Percentiles rank a stretch among this genome's conserved stretches.
Evolutionary conservation across 2,329 filamentous ascomycete species (phyloP).

Genomic region (Hypocreales sp.): DNA sequence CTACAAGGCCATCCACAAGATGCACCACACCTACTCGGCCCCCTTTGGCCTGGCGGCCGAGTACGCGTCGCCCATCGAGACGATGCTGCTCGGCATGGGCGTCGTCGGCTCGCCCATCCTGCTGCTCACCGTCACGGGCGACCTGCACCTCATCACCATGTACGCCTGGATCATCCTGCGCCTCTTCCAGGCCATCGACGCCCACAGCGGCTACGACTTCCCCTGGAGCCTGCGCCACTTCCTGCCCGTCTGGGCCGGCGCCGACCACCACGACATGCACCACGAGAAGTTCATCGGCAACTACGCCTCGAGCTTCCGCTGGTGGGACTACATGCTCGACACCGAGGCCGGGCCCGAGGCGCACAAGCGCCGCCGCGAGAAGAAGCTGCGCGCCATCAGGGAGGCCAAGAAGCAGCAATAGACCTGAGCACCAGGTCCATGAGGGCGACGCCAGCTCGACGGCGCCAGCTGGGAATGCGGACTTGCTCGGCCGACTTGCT

Average conservation of each 20-base stretch:
- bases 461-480: no score
- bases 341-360: constrained; percentile 88
- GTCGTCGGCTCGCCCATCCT: constrained; percentile 70
- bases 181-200: constrained; percentile 93
- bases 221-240: constrained; percentile 94
- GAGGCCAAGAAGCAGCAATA: constrained; percentile 52
- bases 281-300: constrained; percentile 99
- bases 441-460: no score
- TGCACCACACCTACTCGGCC: constrained; percentile 97
- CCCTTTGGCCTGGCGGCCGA: constrained; percentile 94
- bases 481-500: no score
- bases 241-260: constrained; percentile 94
- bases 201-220: constrained; percentile 96
- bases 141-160: constrained; percentile 95
- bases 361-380: constrained; percentile 67
- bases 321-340: constrained; percentile 93
- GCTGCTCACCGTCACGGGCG: constrained; percentile 67
- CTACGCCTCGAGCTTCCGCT: constrained; percentile 94
- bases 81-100: constrained; percentile 84
- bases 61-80: constrained; percentile 94
- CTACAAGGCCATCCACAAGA: constrained; percentile 96
- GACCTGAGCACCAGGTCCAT: no score
- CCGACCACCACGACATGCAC: constrained; percentile 90
- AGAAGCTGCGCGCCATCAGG: constrained; percentile 48
- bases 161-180: constrained; percentile 90